Evolutionary conservation across 75 land plant genomes (phyloP).

Genomic region (Sequoia sempervirens): DNA sequence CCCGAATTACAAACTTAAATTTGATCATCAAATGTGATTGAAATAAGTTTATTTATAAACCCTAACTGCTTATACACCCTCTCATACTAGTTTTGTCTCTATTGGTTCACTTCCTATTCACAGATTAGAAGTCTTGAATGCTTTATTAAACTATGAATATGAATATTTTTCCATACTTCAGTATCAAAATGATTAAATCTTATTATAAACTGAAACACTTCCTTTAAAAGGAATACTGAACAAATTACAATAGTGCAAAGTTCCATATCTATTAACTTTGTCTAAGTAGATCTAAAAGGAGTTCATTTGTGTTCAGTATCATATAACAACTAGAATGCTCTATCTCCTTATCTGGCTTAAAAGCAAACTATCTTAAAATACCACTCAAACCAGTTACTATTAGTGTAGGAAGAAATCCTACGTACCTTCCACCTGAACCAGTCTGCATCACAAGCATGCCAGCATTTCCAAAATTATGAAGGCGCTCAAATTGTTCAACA

Average conservation of each 20-base stretch:
- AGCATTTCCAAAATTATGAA: conserved; percentile 69
- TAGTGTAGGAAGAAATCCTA: background rate
- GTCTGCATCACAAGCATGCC: conserved; percentile 80
- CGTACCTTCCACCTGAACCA: conserved; percentile 84
- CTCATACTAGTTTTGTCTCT: background rate
- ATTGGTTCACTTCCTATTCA: background rate
- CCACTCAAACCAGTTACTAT: background rate
- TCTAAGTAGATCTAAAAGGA: background rate
- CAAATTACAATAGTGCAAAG: background rate
- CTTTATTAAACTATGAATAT: background rate
- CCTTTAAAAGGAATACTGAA: background rate
- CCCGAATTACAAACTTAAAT: too few species aligned
- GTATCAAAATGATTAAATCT: background rate
- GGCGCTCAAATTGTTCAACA: conserved; percentile 79
- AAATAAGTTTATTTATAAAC: background rate
- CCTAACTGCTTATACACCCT: background rate
- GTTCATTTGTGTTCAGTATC: background rate
- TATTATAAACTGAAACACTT: background rate
- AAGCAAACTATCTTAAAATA: background rate
- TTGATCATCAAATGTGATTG: background rate
- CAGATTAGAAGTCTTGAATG: background rate
- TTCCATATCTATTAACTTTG: background rate
- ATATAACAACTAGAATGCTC: background rate
- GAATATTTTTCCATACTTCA: background rate
- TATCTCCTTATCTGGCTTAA: background rate